Percentiles rank a stretch among this genome's conserved stretches.
phyloP scores from a whole-genome alignment of 1,139 yeast genomes.

The Taphrina wiesneri region DNA sequence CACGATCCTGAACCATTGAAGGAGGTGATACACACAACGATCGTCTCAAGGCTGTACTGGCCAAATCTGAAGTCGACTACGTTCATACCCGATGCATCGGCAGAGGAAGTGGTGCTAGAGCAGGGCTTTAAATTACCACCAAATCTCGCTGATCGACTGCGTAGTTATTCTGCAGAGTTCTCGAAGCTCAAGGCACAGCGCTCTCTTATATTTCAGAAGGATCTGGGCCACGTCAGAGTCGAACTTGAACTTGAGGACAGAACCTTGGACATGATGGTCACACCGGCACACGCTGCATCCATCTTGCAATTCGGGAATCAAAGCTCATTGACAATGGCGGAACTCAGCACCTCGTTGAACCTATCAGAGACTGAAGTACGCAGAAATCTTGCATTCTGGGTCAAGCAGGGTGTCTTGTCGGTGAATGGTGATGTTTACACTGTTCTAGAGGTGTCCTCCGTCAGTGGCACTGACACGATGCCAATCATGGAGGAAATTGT shows the following conservation, averaged over 20 bases:
- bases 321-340: slow-evolving; percentile 35
- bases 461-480: slow-evolving; percentile 14
- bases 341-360: not conserved
- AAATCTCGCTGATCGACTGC: slow-evolving; percentile 47
- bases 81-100: slow-evolving; percentile 39
- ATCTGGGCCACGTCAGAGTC: slow-evolving; percentile 63
- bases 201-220: slow-evolving; percentile 58
- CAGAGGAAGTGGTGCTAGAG: slow-evolving; percentile 56
- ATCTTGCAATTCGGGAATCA: slow-evolving; percentile 56
- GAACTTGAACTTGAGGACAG: slow-evolving; percentile 57
- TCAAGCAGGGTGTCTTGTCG: slow-evolving; percentile 42
- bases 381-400: slow-evolving; percentile 45
- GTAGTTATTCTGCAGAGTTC: slow-evolving; percentile 52
- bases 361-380: slow-evolving; percentile 37
- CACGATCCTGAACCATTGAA: not conserved
- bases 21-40: slow-evolving; percentile 11
- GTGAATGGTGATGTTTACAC: slow-evolving; percentile 39
- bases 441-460: slow-evolving; percentile 42
- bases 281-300: slow-evolving; percentile 71
- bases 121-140: slow-evolving; percentile 54
- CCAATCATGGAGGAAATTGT: slow-evolving; percentile 37
- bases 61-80: slow-evolving; percentile 10
- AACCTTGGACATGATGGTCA: slow-evolving; percentile 52
- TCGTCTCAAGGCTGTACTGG: slow-evolving; percentile 27
- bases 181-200: slow-evolving; percentile 58